Conservation (phyloP, 179 eudicot genomes). For the Beta macrorhiza region DNA sequence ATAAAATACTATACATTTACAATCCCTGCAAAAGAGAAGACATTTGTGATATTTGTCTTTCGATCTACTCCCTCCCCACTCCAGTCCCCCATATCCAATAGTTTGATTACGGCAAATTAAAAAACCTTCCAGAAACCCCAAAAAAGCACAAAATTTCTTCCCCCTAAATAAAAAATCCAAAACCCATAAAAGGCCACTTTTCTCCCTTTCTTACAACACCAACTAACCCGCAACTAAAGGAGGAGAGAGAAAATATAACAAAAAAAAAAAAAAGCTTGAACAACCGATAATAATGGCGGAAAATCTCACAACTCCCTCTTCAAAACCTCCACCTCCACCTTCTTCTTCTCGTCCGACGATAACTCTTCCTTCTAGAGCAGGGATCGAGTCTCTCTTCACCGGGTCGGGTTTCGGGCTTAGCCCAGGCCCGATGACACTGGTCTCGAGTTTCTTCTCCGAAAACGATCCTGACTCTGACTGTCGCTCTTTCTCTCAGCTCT, state of each 20-base stretch:
- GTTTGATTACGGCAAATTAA: background rate
- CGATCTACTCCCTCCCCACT: background rate
- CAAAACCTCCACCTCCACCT: slow-evolving; percentile 18
- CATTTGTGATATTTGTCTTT: background rate
- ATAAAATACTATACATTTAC: too few species aligned
- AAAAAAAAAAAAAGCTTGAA: background rate
- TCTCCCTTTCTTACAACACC: background rate
- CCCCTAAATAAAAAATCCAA: background rate
- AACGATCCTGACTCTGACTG: slow-evolving; percentile 64
- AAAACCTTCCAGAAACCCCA: background rate
- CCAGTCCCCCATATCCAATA: background rate
- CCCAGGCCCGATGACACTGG: slow-evolving; percentile 88
- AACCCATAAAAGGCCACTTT: slow-evolving; percentile 14
- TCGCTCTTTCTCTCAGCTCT: slow-evolving; percentile 76
- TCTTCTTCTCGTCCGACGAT: slow-evolving; percentile 45
- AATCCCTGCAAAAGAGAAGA: background rate
- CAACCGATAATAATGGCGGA: slow-evolving; percentile 32
- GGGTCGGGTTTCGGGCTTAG: slow-evolving; percentile 58
- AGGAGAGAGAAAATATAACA: background rate
- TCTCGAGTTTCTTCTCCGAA: slow-evolving; percentile 75
- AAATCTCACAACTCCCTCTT: slow-evolving; percentile 29
- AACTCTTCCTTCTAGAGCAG: slow-evolving; percentile 57
- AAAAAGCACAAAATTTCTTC: background rate
- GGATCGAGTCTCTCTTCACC: slow-evolving; percentile 51
- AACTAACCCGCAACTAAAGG: background rate